Evolutionary conservation across 2,329 filamentous ascomycete genomes (phyloP), one percentile per base, ranked within the genome.

Genomic region (Aureobasidium sp.): DNA sequence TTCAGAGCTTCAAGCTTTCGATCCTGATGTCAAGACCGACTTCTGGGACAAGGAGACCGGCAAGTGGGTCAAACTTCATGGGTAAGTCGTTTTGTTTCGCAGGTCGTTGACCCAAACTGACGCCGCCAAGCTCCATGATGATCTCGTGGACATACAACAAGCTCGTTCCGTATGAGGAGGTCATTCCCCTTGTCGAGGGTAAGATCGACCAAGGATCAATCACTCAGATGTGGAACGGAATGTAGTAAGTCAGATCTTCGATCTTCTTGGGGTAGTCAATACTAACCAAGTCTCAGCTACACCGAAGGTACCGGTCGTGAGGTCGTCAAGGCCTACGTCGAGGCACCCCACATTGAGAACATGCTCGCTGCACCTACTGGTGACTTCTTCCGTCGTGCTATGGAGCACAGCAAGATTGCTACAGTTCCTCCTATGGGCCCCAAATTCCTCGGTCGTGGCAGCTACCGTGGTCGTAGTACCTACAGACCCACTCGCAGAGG

Each of bases 221-320:
- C 24, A 63, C 62, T 5, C 62, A 63, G 41, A 63, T 63, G 62
- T 63, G 62, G 62, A 63, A 63, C 12, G 62, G 62, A 24, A 63
- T 63, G 62, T 27, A 53, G 62, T 63, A 51, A 59, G 61, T 50
- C 37, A 6, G 20, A 17, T 15, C 10, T 5, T 26, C 24, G 27
- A 13, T 13, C 43, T 51, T n/a, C 43, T 51, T n/a, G 7, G 32
- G 46, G 24, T 59, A 2, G n/a, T 26, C 20, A 27, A 15, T 55
- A 9, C 41, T 63, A 27, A 63, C 37, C 20, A 13, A 6, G 24
- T 17, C 4, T 47, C 39, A 63, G 61, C 37, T 63, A 63, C 39
- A 29, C 46, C 34, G 62, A 63, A n/a, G n/a, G 8, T 5, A 53
- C 59, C 17, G 62, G 55, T 15, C 53, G 62, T 15, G 55, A 50